These are phyloP conservation scores for Aspergillus cavernicola DNA, from an alignment of 495 filamentous ascomycete genomes.

Conservation along the genomic window DNA sequence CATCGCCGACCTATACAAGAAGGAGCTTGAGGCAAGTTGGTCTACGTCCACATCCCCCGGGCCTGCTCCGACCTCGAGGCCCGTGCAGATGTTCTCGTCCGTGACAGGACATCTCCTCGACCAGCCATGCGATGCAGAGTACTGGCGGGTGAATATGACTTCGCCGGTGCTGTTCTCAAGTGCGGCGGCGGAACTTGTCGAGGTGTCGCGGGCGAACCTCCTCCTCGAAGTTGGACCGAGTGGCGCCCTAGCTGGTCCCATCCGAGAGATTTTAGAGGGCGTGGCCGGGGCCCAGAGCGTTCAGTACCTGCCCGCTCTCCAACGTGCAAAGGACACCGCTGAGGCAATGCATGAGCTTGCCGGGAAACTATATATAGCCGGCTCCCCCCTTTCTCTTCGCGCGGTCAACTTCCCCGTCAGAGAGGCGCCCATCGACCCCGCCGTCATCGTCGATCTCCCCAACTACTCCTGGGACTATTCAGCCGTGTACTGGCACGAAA, in stretches of 20 bases:
- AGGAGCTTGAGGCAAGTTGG: background rate
- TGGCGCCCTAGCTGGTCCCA: background rate
- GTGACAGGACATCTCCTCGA: background rate
- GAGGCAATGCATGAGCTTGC: no score
- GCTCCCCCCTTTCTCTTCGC: background rate
- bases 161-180: background rate
- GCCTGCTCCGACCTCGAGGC: no score
- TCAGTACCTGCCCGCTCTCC: no score
- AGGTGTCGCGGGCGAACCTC: background rate
- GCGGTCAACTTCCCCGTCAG: background rate
- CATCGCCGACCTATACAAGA: slow-evolving; percentile 21
- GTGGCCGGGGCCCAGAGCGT: background rate
- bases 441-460: slow-evolving; percentile 7
- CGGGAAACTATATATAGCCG: background rate
- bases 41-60: background rate
- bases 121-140: background rate
- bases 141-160: background rate
- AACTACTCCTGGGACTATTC: slow-evolving; percentile 10
- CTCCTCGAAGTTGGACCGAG: slow-evolving; percentile 4
- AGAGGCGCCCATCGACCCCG: background rate
- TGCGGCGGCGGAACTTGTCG: background rate
- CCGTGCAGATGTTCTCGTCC: background rate
- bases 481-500: background rate
- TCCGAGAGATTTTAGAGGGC: background rate
- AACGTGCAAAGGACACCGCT: no score